phyloP scores from a whole-genome alignment of 2,329 filamentous ascomycete genomes.

The Ascocoryne sarcoides region DNA sequence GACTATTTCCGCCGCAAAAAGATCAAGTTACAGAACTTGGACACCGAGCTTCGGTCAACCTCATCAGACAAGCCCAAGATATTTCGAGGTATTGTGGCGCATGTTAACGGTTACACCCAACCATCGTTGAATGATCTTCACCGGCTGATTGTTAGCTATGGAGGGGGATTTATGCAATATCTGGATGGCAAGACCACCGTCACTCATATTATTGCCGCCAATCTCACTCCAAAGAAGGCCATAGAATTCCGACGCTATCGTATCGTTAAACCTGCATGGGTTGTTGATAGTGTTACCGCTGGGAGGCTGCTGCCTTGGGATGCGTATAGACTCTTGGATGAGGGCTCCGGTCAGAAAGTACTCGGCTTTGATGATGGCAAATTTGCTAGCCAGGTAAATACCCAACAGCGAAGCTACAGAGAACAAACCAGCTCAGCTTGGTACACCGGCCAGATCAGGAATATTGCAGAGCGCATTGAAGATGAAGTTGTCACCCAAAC shows the following conservation, averaged over 20 bases:
- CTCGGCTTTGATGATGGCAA: conserved; percentile 54
- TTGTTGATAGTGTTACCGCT: conserved; percentile 78
- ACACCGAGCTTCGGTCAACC: conserved; percentile 67
- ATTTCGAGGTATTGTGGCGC: conserved; percentile 82
- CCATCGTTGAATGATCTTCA: conserved; percentile 86
- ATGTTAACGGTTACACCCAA: conserved; percentile 94
- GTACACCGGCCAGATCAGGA: conserved; percentile 65
- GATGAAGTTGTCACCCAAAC: conserved; percentile 30
- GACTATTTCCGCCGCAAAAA: conserved; percentile 96
- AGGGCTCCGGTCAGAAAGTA: conserved; percentile 74
- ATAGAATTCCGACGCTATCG: conserved; percentile 82
- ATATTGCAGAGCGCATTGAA: conserved; percentile 32
- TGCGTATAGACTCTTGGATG: conserved; percentile 73
- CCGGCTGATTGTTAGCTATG: conserved; percentile 78
- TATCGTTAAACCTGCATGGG: conserved; percentile 90
- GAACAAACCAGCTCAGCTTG: conserved; percentile 78
- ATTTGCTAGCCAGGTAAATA: conserved; percentile 57
- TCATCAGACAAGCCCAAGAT: conserved; percentile 67
- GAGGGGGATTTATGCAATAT: conserved; percentile 92
- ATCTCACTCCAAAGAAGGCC: conserved; percentile 83
- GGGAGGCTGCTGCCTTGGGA: conserved; percentile 81
- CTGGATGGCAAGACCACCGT: conserved; percentile 89
- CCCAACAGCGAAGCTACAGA: conserved; percentile 56
- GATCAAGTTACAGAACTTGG: conserved; percentile 92
- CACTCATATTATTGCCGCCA: conserved; percentile 91